phyloP scores from a whole-genome alignment of 2,329 filamentous ascomycete species.

The Alternaria atra region DNA sequence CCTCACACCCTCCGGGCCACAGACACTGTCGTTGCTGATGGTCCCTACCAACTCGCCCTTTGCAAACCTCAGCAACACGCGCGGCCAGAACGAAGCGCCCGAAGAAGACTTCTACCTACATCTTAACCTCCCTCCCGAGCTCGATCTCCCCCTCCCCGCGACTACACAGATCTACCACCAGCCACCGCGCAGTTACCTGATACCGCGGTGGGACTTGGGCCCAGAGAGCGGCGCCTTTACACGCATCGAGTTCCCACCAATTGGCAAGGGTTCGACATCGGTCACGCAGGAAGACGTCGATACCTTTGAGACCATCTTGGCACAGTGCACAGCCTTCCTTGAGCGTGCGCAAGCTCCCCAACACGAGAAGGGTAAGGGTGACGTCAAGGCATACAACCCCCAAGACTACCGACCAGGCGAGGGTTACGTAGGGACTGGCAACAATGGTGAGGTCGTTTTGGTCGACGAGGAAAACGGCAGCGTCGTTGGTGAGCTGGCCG shows the following conservation, averaged over 20 bases:
- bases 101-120: constrained; percentile 95
- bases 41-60: constrained; percentile 86
- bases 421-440: constrained; percentile 68
- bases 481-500: constrained; percentile 88
- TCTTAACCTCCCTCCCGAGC: constrained; percentile 90
- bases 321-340: constrained; percentile 96
- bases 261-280: constrained; percentile 69
- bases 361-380: constrained; percentile 43
- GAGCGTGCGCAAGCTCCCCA: constrained; percentile 77
- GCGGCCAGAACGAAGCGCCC: constrained; percentile 62
- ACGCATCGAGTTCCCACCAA: constrained; percentile 84
- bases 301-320: constrained; percentile 96
- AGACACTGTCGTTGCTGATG: constrained; percentile 94
- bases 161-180: constrained; percentile 98
- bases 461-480: constrained; percentile 96
- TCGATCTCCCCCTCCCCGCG: constrained; percentile 90
- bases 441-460: constrained; percentile 81
- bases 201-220: constrained; percentile 93
- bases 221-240: constrained; percentile 91
- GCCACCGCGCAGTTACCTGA: constrained; percentile 89
- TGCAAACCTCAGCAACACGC: constrained; percentile 63
- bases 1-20: constrained; percentile 84
- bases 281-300: constrained; percentile 91
- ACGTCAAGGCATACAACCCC: constrained; percentile 74
- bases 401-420: constrained; percentile 81